Conservation (phyloP, 495 filamentous ascomycete genomes). For the Podospora pseudoanserina region DNA sequence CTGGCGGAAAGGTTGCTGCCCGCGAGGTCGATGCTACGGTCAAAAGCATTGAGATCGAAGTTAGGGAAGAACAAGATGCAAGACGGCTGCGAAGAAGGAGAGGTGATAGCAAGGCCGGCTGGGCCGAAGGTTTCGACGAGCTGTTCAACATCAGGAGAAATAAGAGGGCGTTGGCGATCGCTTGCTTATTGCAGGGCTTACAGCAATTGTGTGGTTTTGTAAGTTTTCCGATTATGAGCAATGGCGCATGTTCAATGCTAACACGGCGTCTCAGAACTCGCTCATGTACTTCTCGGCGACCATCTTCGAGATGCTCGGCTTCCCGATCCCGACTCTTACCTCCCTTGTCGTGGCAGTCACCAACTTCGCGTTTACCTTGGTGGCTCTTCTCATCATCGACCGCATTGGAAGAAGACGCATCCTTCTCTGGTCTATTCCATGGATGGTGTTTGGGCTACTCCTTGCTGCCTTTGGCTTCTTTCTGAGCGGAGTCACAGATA, state of each 20-base stretch:
- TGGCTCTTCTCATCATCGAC: conserved; percentile 77
- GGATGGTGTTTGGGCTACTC: conserved; percentile 72
- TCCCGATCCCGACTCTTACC: conserved; percentile 74
- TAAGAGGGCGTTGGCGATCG: conserved; percentile 74
- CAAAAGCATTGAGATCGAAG: conserved; percentile 64
- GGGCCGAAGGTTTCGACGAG: conserved; percentile 38
- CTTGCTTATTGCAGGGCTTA: conserved; percentile 79
- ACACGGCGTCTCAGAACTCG: conserved; percentile 55
- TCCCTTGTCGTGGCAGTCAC: conserved; percentile 77
- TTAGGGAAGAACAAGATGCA: conserved; percentile 59
- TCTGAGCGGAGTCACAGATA: conserved; percentile 48
- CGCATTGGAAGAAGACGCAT: conserved; percentile 75
- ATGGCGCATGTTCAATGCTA: conserved; percentile 11
- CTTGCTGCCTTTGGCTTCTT: conserved; percentile 63
- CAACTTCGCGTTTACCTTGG: conserved; percentile 76
- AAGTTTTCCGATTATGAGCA: conserved; percentile 28
- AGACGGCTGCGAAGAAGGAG: conserved; percentile 21
- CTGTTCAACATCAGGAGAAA: conserved; percentile 61
- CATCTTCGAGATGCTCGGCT: conserved; percentile 77
- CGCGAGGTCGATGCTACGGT: conserved; percentile 54
- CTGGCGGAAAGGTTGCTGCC: conserved; percentile 48
- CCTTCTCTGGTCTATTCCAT: conserved; percentile 76
- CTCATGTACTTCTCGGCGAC: conserved; percentile 96
- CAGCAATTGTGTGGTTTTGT: conserved; percentile 90
- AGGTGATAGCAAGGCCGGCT: neutral